Base-by-base conservation (phyloP, 768 basidiomycete species). In the Exidia glandulosa region DNA sequence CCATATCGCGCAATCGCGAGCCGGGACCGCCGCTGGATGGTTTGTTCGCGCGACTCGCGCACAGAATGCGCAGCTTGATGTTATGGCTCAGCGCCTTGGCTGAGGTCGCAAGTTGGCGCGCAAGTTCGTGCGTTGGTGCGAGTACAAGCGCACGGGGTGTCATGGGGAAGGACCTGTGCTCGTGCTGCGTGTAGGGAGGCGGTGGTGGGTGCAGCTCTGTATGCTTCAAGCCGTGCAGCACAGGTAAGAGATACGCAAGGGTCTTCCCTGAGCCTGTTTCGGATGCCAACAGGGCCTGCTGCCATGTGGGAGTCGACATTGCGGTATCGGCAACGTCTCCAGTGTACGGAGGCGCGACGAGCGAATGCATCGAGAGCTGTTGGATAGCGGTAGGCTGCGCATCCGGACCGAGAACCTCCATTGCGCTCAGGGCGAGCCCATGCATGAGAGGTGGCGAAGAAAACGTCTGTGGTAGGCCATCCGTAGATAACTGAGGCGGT, bases 221-320 rank as follows among this genome's bases (percentile, higher is more conserved):
- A 55, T 73, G 68, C 70, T 95, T 95, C 68, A 94, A 75, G 63
- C 79, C 74, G 63, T 94, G 88, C 2, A 95, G 76, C 58, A 94
- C 71, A 0, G 93, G 93, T 4, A 94, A 78, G 47, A 94, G 80
- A 70, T 94, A 95, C 1, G 94, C 93, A 31, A 94, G 81, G 2
- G 88, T 92, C 74, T 95, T 95, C 1, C 92, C 93, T 0, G 90
- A 92, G 16, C 94, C 93, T 0, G 91, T 95, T 71, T 94, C 92
- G 0, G 88, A 86, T 0, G 90, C 93, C 1, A 95, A 77, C 5
- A 95, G 79, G 63, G 79, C 85, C 60, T 76, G 68, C 12, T 66
- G 63, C 60, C 70, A 71, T 1, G 25, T 41, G 19, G 32, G 47
- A 14, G 58, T 31, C 47, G 37, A 33, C 25, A 36, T 23, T 19